Base-by-base conservation (phyloP, 176 grass and related monocot genomes). In the Oryza brachyantha region DNA sequence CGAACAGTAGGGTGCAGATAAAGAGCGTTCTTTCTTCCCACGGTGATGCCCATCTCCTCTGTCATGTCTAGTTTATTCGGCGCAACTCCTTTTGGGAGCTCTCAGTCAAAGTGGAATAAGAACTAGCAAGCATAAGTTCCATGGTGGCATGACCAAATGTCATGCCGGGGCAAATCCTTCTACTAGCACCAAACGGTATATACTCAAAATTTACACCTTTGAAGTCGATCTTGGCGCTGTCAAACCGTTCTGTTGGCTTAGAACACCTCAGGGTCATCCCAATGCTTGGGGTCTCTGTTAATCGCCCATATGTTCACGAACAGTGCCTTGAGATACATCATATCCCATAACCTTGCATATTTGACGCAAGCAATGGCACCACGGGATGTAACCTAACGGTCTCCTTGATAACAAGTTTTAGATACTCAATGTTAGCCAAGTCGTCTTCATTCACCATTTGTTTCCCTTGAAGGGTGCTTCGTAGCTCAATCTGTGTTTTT, bases 331-430 rank as follows among this genome's bases (percentile, higher is more conserved):
- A 2, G 70, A 31, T 12, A 91, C 60, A 10, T 84, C 84, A 21
- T 90, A 80, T 9, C 68, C 80, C 26, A 39, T 48, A 75, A 86
- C 27, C 13, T 60, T 70, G 27, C 79, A 83, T 4, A 61, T 24
- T 68, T 79, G 50, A 17, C 22, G 64, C 5, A 22, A 90, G 79
- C 16, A 90, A 3, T 13, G 88, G 74, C n/a, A 10, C 34, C 19
- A 80, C 66, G 13, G 88, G 61, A 36, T 83, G 88, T n/a, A 90
- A 37, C 45, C 88, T 73, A 2, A 83, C 17, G 25, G 74, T 83
- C 46, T 86, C 88, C 72, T 90, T 90, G 48, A 90, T 54, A n/a
- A 86, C 43, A 16, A 79, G 58, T 29, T 83, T 76, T 9, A 90
- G 22, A 62, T 90, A 90, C 5, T 80, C 74, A 10, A 83, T 57